Conservation (phyloP, 768 basidiomycete genomes). For the Phlebiopsis flavidoalba region DNA sequence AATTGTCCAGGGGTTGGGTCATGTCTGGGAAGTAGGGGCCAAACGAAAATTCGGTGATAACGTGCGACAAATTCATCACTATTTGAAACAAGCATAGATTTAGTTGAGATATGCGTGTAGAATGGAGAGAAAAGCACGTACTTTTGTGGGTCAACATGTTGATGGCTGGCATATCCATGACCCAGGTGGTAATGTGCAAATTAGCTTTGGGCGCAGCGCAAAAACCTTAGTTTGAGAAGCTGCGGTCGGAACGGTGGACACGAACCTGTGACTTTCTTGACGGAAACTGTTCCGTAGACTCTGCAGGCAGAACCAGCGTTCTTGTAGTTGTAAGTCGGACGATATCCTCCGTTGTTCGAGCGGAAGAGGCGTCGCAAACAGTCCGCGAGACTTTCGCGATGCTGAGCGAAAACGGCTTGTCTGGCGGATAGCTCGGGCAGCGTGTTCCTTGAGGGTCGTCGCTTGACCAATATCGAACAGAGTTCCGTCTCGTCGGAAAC, state of each 20-base stretch:
- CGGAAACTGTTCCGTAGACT: conserved; percentile 74
- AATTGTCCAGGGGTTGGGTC: conserved; percentile 88
- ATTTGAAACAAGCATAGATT: not conserved
- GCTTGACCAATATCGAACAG: conserved; percentile 82
- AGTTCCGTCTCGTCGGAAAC: conserved; percentile 82
- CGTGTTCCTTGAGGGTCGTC: conserved; percentile 65
- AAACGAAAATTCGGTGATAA: conserved; percentile 96
- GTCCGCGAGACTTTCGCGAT: conserved; percentile 68
- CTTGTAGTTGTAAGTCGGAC: conserved; percentile 69
- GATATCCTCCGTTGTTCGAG: conserved; percentile 41
- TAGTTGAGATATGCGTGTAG: not conserved
- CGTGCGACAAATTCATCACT: conserved; percentile 97
- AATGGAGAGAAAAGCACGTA: conserved; percentile 37
- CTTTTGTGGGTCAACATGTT: conserved; percentile 86
- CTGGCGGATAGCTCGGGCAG: conserved; percentile 62
- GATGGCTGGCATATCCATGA: conserved; percentile 84
- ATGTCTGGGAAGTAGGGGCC: conserved; percentile 96
- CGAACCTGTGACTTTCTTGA: conserved; percentile 87
- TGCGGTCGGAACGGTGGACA: not conserved
- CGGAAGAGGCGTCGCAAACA: conserved; percentile 58
- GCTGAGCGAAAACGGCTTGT: too few species aligned
- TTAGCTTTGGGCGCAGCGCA: conserved; percentile 72
- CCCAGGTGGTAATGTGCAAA: conserved; percentile 93
- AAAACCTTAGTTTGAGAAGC: not conserved
- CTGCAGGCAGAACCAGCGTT: conserved; percentile 76